Base-by-base conservation (phyloP, 164 flowering plant genomes). In the Tetracentron sinense region DNA sequence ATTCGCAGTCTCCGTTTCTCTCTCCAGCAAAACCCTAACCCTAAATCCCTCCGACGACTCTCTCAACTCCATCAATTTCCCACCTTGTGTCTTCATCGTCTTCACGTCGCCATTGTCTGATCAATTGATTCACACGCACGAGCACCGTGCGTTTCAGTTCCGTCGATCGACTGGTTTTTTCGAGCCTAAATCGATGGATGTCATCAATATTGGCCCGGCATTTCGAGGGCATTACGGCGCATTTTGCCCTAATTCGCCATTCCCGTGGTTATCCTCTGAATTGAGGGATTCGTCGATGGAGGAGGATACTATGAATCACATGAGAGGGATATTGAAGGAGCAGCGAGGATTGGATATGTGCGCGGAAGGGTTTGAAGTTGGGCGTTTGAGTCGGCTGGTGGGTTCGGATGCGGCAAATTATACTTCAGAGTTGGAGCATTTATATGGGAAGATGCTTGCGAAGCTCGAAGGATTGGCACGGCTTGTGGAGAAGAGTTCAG, bases 181-280 rank as follows among this genome's bases (percentile, higher is more conserved):
- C 31, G 85, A 85, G 6, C 76, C 89, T 3, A 80, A 64, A 52
- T 77, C 91, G 8, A 30, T 94, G 29, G 72, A 78, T 27, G 54
- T 94, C 5, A 67, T 86, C 26, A 94, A 94, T 67, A 78, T 94
- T 47, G 98, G 97, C 0, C 97, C 98, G 1, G 89, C 81, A 4
- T 94, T 91, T 61, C 82, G 97, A 0, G 83, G 80, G 8, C 85
- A 87, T 62, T 94, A 94, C 61, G 82, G 81, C 10, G 66, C 75
- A 0, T 94, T 91, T 55, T 68, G 71, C 64, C 90, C 98, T 15
- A 81, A 54, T 54, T 80, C 95, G 7, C 63, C 71, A 2, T 80
- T 91, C 42, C 97, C 98, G n/a, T 60, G 28, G 50, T 33, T 94
- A 69, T 28, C 69, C 1, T 80, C 78, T 44, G 81, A 70, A 11